Evolutionary conservation across 306 rosid species (phyloP).

Genomic region (Geum urbanum): DNA sequence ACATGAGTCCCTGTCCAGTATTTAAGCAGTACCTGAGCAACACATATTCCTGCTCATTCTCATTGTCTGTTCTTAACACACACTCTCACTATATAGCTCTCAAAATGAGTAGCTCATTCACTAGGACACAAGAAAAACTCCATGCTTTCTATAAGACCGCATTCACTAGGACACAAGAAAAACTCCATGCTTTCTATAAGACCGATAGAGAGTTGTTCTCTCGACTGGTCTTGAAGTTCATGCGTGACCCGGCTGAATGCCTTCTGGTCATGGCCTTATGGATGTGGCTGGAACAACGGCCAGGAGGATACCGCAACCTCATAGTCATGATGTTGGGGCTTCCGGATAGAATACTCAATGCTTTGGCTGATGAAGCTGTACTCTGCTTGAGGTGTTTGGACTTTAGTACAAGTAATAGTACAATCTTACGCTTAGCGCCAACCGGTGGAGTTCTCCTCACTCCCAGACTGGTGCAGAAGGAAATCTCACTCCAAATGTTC

Average conservation of each 20-base stretch:
- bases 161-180: not conserved
- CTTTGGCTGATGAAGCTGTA: slow-evolving; percentile 39
- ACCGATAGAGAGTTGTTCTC: slow-evolving; percentile 39
- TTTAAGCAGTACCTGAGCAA: not conserved
- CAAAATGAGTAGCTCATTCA: slow-evolving; percentile 1
- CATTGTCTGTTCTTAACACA: not conserved
- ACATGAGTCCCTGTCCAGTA: not conserved
- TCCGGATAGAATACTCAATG: slow-evolving; percentile 18
- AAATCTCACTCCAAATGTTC: slow-evolving; percentile 39
- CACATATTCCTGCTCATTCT: not conserved
- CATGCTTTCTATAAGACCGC: slow-evolving; percentile 27
- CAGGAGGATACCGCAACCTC: slow-evolving; percentile 21
- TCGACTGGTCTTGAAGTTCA: slow-evolving; percentile 24
- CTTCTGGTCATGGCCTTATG: slow-evolving; percentile 53
- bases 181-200: slow-evolving; percentile 32
- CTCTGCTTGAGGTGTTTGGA: slow-evolving; percentile 38
- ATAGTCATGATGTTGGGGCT: slow-evolving; percentile 18
- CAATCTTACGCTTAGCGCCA: not conserved
- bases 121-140: slow-evolving; percentile 17
- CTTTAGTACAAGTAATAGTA: not conserved
- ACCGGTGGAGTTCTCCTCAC: slow-evolving; percentile 25
- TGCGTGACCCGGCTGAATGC: slow-evolving; percentile 26
- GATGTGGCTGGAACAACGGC: slow-evolving; percentile 44
- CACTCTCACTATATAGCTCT: not conserved
- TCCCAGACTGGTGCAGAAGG: slow-evolving; percentile 14